Conservation (phyloP, 805 yeast genomes). For the Pichia gijzeniarum region DNA sequence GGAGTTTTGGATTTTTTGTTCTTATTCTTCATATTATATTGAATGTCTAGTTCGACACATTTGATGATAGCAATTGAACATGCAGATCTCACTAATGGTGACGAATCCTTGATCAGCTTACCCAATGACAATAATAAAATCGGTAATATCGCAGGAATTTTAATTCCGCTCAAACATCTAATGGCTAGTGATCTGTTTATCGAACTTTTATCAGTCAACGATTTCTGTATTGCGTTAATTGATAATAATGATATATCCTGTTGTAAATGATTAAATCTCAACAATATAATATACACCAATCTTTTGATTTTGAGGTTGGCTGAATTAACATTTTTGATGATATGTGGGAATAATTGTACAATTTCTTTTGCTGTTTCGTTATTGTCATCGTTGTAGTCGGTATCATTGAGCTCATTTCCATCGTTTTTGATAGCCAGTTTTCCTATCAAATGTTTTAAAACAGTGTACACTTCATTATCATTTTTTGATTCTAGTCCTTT, state of each 20-base stretch:
- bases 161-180: conserved; percentile 75
- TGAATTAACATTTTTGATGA: conserved; percentile 80
- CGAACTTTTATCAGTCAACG: conserved; percentile 64
- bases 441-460: conserved; percentile 50
- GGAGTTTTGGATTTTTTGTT: not conserved
- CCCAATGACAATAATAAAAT: conserved; percentile 69
- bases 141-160: conserved; percentile 74
- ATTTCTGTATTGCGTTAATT: conserved; percentile 86
- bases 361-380: conserved; percentile 32
- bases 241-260: conserved; percentile 88
- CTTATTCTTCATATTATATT: conserved; percentile 17
- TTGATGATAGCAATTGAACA: conserved; percentile 72
- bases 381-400: not conserved
- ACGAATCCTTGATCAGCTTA: conserved; percentile 59
- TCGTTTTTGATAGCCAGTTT: conserved; percentile 30
- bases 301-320: conserved; percentile 56
- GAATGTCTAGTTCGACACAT: conserved; percentile 33
- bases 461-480: conserved; percentile 57
- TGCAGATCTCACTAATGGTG: conserved; percentile 73
- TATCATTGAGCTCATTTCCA: not conserved
- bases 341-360: conserved; percentile 65
- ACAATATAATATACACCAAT: conserved; percentile 68
- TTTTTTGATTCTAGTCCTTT: conserved; percentile 60
- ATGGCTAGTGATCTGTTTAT: conserved; percentile 66
- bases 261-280: conserved; percentile 71